Base-by-base conservation (phyloP, 352 stramenopile genomes). In the Phytophthora parvispora region DNA sequence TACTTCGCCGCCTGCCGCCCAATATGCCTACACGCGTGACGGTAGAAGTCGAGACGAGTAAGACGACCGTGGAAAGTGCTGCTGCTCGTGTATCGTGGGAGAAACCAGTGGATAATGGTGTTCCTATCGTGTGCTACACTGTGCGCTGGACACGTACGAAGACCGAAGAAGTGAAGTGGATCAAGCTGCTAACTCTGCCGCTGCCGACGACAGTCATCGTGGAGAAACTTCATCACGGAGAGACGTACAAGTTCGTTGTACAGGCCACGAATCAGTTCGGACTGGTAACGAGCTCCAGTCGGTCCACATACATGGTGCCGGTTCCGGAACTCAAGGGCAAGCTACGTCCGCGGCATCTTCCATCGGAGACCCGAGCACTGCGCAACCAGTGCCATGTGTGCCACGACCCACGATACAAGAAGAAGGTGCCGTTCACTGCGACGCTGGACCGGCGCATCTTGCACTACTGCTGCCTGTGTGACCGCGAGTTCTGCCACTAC, bases 221-320 rank as follows among this genome's bases (percentile, higher is more conserved):
- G 42, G 73, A 89, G 16, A 87, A 93, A 24, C 60, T 96, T 27
- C 61, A 79, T 36, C 86, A 94, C 38, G 89, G 89, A 8, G 87
- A 95, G 59, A 96, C 89, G 40, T 96, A 95, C 78, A 94, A 93
- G 54, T 89, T 96, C 58, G 80, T 91, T 12, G 89, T 96, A 6
- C 84, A 96, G 58, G 85, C 89, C 18, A 95, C 87, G 9, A 96
- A 96, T 63, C 69, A 81, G 27, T 96, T 96, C 52, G 89, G 89
- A 0, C 65, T 95, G 40, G 78, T 93, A 20, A 89, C 82, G 9
- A 81, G 77, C 49, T 96, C 89, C 18, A 93, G 86, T 38, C 85
- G 85, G 10, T 96, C 89, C 57, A 95, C 89, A 29, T 96, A 94
- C 57, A 94, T 96, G 89, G 89, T 94, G 9, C 86, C 86, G 1